Percentiles rank a stretch among this genome's conserved stretches.
Conservation (phyloP, 768 basidiomycete species). For the Boletus sp. region DNA sequence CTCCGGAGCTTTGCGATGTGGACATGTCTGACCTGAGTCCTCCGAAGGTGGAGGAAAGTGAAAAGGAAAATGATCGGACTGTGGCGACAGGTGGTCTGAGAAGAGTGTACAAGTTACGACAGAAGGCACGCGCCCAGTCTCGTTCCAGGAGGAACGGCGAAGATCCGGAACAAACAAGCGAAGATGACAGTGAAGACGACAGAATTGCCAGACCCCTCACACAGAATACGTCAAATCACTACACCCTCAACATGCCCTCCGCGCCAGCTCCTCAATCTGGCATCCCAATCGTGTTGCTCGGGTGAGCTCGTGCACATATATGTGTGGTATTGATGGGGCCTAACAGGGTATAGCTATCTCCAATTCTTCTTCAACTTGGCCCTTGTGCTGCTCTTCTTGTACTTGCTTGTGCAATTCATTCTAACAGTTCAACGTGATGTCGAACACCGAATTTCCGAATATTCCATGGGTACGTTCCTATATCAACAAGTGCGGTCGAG, state of each 20-base stretch:
- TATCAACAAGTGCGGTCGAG: conserved; percentile 9
- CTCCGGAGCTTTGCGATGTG: conserved; percentile 58
- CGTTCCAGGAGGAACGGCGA: conserved; percentile 22
- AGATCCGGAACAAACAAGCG: conserved; percentile 39
- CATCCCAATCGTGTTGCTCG: conserved; percentile 78
- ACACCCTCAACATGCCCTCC: conserved; percentile 78
- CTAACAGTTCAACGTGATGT: conserved; percentile 90
- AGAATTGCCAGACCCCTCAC: conserved; percentile 39
- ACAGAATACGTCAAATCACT: conserved; percentile 71
- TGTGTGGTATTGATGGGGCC: conserved; percentile 13
- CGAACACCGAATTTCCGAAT: conserved; percentile 79
- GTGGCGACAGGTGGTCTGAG: conserved; percentile 65
- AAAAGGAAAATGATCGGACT: conserved; percentile 42
- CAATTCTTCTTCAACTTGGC: conserved; percentile 94
- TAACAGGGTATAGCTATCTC: conserved; percentile 59
- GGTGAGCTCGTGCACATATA: conserved; percentile 48
- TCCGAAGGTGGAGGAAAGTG: conserved; percentile 43
- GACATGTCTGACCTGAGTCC: conserved; percentile 78
- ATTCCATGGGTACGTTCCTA: conserved; percentile 69
- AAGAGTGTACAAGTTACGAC: conserved; percentile 63
- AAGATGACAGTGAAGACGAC: conserved; percentile 50
- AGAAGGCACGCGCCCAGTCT: conserved; percentile 41
- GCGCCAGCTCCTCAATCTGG: conserved; percentile 57
- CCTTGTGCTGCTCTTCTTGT: conserved; percentile 79
- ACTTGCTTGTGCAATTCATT: conserved; percentile 83